Evolutionary conservation across 1,284 basidiomycete genomes (phyloP), one percentile per base, ranked within the genome.

Genomic region (Puccinia novopanici): DNA sequence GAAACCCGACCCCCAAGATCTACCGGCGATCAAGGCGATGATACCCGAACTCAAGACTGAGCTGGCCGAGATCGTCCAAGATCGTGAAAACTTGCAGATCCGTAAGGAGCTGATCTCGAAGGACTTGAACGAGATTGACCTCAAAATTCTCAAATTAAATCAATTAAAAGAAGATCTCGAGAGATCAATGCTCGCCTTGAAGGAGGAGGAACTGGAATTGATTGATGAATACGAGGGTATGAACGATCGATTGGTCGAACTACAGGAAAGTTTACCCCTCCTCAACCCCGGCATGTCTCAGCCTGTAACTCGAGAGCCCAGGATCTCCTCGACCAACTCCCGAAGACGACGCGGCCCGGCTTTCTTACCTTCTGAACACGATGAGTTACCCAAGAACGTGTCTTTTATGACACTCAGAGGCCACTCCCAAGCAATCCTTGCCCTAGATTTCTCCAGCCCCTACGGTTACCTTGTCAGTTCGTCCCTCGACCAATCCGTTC

Each of bases 361-460:
- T 10, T 99, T 99, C 88, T 87, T 99, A 81, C 96, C 96, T 1
- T 96, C 94, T 19, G 97, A 99, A 86, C 97, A 99, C 84, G 94
- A 97, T 84, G 94, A 98, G 80, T 88, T 99, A 78, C 97, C 96
- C 5, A 90, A 91, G 8, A 94, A 93, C 3, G 91, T 98, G 4
- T 96, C 96, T 6, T 99, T 99, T 87, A 98, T 99, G 95, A 93
- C 93, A 3, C 88, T 98, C 50, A 88, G 91, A 48, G 90, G 90
- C 50, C 95, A 98, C 84, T 88, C 90, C 0, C 90, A 90, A 0
- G 92, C 94, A 1, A 91, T 99, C 84, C 91, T 91, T 0, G 91
- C 94, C 1, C 89, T 99, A 52, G 96, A 99, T 87, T 94, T 98
- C 85, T 94, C 94, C 24, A 95, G 98, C 85, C 96, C 96, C 13